A percentile compares a stretch with the other conserved stretches of the same genome.
Conservation (phyloP, 83 land plant species). For the Picea abies region DNA sequence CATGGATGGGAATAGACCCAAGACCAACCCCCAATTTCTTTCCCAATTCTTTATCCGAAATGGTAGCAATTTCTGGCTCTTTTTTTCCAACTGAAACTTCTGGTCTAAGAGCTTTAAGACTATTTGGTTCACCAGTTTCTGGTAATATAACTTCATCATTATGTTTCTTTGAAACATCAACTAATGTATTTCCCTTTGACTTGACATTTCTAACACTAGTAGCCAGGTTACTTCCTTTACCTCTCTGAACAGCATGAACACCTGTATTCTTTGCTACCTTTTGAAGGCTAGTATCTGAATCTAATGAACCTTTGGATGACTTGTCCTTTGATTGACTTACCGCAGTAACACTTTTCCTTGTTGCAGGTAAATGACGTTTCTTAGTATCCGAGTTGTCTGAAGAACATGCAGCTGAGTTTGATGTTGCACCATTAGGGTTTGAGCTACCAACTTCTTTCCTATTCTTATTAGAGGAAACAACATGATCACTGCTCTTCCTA, state of each 20-base stretch:
- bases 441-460: constrained; percentile 21
- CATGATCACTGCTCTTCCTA: constrained; percentile 20
- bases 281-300: neutral
- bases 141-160: constrained; percentile 33
- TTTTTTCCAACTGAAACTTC: constrained; percentile 16
- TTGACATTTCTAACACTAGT: constrained; percentile 14
- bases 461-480: constrained; percentile 29
- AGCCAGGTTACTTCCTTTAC: neutral
- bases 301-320: constrained; percentile 12
- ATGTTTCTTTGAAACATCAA: neutral
- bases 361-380: constrained; percentile 31
- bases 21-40: constrained; percentile 17
- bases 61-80: neutral
- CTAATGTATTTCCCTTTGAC: neutral
- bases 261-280: neutral
- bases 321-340: constrained; percentile 5
- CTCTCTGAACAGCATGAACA: neutral
- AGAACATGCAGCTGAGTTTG: constrained; percentile 42
- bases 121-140: constrained; percentile 48
- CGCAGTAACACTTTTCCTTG: constrained; percentile 6
- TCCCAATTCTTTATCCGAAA: constrained; percentile 11
- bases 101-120: constrained; percentile 17
- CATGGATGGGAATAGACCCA: constrained; percentile 24
- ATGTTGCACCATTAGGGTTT: constrained; percentile 27
- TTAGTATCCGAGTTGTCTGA: constrained; percentile 49